Conservation (phyloP, 192 early-diverging fungal genomes). For the Umbelopsis sp. region DNA sequence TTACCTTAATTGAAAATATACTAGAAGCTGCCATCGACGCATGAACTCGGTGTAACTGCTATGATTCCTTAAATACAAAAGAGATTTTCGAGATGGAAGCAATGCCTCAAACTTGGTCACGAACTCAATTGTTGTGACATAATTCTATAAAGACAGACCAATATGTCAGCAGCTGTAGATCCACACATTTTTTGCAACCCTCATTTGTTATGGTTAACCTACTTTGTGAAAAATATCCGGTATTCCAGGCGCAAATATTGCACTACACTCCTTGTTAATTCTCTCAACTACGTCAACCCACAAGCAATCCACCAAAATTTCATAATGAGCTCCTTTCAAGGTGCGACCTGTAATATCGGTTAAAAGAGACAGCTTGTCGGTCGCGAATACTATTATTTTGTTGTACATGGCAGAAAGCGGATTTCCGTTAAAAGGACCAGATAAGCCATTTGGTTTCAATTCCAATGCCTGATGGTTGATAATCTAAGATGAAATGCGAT, state of each 20-base stretch:
- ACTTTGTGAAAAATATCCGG: constrained; percentile 73
- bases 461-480: not conserved
- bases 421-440: constrained; percentile 4
- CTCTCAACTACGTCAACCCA: constrained; percentile 54
- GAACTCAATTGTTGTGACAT: constrained; percentile 58
- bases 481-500: not conserved
- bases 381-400: constrained; percentile 55
- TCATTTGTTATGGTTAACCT: too few species aligned
- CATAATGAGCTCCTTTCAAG: constrained; percentile 63
- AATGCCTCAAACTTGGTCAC: constrained; percentile 51
- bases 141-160: constrained; percentile 41
- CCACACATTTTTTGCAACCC: too few species aligned
- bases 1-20: constrained; percentile 63
- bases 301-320: constrained; percentile 63
- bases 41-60: constrained; percentile 56
- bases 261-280: constrained; percentile 48
- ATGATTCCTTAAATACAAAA: constrained; percentile 52
- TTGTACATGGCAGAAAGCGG: constrained; percentile 59
- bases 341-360: constrained; percentile 56
- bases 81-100: constrained; percentile 41
- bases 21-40: constrained; percentile 59
- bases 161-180: too few species aligned
- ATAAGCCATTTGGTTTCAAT: not conserved
- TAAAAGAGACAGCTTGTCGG: constrained; percentile 47
- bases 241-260: constrained; percentile 65